Conservation (phyloP, 2,329 filamentous ascomycete species). For the Trichoderma sp. region DNA sequence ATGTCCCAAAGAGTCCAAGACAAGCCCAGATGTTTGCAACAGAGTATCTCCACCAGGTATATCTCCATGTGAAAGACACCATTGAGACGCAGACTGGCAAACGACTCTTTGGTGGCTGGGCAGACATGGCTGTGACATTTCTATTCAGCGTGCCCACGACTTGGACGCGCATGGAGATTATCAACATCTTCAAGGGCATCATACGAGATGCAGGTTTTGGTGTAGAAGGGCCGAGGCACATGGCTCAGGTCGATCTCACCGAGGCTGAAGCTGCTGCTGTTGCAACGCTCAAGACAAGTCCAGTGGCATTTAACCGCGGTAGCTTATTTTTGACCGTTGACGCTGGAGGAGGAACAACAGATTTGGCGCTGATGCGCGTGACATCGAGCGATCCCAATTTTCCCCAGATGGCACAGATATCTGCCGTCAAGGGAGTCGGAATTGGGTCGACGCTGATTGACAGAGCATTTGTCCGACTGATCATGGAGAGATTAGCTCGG, state of each 20-base stretch:
- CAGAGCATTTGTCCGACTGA: constrained; percentile 39
- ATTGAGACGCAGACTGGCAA: constrained; percentile 41
- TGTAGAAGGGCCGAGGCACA: constrained; percentile 37
- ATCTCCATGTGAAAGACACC: constrained; percentile 46
- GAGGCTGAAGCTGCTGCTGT: constrained; percentile 49
- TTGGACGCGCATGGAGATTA: constrained; percentile 48
- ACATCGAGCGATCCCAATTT: constrained; percentile 28
- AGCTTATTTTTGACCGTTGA: constrained; percentile 45
- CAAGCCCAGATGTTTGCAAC: constrained; percentile 35
- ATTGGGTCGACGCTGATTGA: constrained; percentile 48
- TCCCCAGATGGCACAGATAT: constrained; percentile 35
- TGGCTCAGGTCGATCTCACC: constrained; percentile 43
- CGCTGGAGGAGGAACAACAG: constrained; percentile 47
- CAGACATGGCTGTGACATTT: constrained; percentile 47
- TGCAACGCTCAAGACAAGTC: constrained; percentile 43
- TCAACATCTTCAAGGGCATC: constrained; percentile 50
- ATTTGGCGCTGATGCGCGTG: constrained; percentile 45
- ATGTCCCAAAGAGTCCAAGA: constrained; percentile 38
- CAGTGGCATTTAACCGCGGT: constrained; percentile 37
- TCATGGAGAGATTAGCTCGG: constrained; percentile 34
- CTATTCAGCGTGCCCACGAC: constrained; percentile 58
- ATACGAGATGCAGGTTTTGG: constrained; percentile 50
- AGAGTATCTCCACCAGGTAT: constrained; percentile 50
- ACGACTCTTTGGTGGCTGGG: constrained; percentile 40
- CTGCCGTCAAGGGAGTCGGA: constrained; percentile 43